These are phyloP conservation scores for Hanseniaspora guilliermondii DNA, from an alignment of 805 yeast species.

Conservation along the genomic window DNA sequence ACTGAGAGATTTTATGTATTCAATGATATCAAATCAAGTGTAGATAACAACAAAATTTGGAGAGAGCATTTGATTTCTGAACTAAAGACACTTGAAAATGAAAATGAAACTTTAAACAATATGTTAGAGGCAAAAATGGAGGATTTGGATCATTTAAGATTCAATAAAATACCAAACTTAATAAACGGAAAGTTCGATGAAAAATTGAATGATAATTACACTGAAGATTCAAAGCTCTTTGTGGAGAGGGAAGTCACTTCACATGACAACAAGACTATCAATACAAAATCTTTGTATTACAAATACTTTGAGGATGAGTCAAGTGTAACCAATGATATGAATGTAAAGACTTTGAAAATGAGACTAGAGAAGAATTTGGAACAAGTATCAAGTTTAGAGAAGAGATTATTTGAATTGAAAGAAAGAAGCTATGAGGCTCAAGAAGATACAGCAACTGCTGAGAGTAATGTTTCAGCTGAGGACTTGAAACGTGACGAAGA, in stretches of 20 bases:
- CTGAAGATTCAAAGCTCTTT: not conserved
- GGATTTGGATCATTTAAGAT: not conserved
- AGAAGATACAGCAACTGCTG: not conserved
- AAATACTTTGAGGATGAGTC: conserved; percentile 6
- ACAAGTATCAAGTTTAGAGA: not conserved
- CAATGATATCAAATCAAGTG: not conserved
- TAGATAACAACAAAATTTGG: not conserved
- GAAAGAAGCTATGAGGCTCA: not conserved
- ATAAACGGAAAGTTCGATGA: conserved; percentile 11
- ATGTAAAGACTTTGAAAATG: conserved; percentile 8
- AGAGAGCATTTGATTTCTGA: not conserved
- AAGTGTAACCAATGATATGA: conserved; percentile 9
- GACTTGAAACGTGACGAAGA: not conserved
- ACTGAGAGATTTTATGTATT: not conserved
- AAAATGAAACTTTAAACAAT: not conserved
- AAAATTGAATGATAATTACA: not conserved
- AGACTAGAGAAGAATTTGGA: not conserved
- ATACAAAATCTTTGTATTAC: conserved; percentile 9
- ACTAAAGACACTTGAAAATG: not conserved
- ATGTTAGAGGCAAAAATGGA: not conserved
- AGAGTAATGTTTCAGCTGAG: not conserved
- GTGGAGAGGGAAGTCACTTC: conserved; percentile 1
- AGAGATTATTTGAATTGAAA: not conserved
- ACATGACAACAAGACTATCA: conserved; percentile 5
- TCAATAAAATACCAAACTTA: conserved; percentile 9